Conservation (phyloP, 2,329 filamentous ascomycete species). For the Cryphonectria naterciae region DNA sequence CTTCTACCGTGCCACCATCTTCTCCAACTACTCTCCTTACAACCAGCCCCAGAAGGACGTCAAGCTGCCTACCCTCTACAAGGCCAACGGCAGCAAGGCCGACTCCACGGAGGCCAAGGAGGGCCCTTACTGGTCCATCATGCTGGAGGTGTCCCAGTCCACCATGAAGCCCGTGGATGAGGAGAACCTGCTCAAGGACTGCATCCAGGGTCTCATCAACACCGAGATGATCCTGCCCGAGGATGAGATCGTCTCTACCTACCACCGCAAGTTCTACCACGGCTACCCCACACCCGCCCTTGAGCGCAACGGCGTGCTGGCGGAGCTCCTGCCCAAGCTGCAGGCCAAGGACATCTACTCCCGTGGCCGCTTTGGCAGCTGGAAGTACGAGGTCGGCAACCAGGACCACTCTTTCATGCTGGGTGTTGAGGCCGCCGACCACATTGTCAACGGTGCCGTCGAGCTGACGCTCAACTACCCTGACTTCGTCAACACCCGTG, state of each 20-base stretch:
- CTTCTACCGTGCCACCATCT: slow-evolving; percentile 99
- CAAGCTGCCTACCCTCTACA: slow-evolving; percentile 85
- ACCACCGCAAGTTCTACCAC: slow-evolving; percentile 97
- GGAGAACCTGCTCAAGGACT: slow-evolving; percentile 83
- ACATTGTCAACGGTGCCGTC: slow-evolving; percentile 84
- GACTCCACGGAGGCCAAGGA: slow-evolving; percentile 72
- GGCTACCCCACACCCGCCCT: slow-evolving; percentile 95
- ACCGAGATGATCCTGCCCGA: slow-evolving; percentile 90
- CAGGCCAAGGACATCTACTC: slow-evolving; percentile 91
- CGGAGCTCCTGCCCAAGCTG: slow-evolving; percentile 88
- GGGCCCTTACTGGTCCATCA: slow-evolving; percentile 99
- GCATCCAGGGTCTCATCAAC: slow-evolving; percentile 95
- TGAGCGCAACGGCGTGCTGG: slow-evolving; percentile 93
- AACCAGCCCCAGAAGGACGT: slow-evolving; percentile 86
- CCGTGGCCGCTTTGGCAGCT: slow-evolving; percentile 95
- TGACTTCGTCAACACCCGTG: slow-evolving; percentile 85
- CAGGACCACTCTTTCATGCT: slow-evolving; percentile 99
- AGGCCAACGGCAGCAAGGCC: slow-evolving; percentile 84
- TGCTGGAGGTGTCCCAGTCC: slow-evolving; percentile 97
- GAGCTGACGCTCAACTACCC: slow-evolving; percentile 96
- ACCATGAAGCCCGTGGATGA: slow-evolving; percentile 91
- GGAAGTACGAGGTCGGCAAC: slow-evolving; percentile 95
- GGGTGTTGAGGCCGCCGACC: slow-evolving; percentile 89
- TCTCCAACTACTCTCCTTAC: slow-evolving; percentile 99
- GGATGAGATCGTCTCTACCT: slow-evolving; percentile 97